Percentiles rank a stretch among this genome's conserved stretches.
Conservation (phyloP, 768 basidiomycete species). For the Boletales sp. region DNA sequence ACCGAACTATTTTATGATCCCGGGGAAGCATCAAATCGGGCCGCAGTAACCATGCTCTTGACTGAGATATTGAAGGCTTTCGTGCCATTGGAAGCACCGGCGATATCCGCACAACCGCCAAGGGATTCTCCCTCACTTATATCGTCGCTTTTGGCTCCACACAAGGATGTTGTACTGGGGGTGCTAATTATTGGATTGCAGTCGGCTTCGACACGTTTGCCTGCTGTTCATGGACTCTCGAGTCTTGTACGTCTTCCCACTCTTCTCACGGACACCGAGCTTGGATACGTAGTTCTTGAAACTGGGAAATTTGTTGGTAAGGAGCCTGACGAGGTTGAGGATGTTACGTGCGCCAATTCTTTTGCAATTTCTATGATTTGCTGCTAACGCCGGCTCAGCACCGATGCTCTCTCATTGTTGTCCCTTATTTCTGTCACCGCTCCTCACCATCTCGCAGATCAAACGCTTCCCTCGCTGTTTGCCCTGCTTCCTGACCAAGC, state of each 20-base stretch:
- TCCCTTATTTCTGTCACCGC: constrained; percentile 54
- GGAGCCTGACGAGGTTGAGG: constrained; percentile 49
- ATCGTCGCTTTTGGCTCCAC: constrained; percentile 45
- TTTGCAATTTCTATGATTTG: neutral
- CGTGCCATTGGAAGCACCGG: constrained; percentile 3
- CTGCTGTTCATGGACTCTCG: constrained; percentile 64
- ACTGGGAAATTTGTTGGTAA: constrained; percentile 61
- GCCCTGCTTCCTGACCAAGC: constrained; percentile 64
- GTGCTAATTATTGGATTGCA: constrained; percentile 58
- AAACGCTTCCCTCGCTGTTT: constrained; percentile 81
- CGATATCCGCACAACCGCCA: constrained; percentile 16
- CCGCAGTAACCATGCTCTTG: constrained; percentile 63
- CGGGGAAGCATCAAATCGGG: constrained; percentile 62
- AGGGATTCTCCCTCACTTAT: constrained; percentile 22
- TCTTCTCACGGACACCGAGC: constrained; percentile 68
- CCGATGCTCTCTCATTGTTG: constrained; percentile 59
- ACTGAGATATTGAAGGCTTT: constrained; percentile 57
- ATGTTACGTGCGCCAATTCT: constrained; percentile 41
- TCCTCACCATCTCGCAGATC: constrained; percentile 63
- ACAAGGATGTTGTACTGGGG: constrained; percentile 76
- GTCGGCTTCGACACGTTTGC: constrained; percentile 44
- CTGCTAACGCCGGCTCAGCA: constrained; percentile 36
- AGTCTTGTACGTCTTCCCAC: constrained; percentile 60
- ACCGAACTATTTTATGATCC: constrained; percentile 70
- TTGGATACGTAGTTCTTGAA: constrained; percentile 74